Percentiles rank a stretch among this genome's conserved stretches.
Conservation (phyloP, 352 stramenopile genomes). For the Phytopythium vexans region DNA sequence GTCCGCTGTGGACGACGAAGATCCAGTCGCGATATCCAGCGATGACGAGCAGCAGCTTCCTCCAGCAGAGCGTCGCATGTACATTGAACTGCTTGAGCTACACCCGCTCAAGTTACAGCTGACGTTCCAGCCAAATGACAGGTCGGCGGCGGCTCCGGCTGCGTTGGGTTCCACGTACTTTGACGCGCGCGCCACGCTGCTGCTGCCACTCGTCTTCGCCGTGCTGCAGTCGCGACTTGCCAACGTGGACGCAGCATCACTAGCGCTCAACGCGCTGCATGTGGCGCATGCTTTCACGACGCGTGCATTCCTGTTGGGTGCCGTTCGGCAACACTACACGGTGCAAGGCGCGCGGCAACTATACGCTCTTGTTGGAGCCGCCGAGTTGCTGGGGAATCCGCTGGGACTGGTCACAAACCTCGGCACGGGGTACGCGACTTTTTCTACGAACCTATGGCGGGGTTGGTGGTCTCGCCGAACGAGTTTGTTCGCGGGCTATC, state of each 20-base stretch:
- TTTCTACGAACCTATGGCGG: conserved; percentile 89
- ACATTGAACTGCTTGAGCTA: conserved; percentile 82
- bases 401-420: conserved; percentile 87
- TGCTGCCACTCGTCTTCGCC: conserved; percentile 56
- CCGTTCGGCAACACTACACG: conserved; percentile 80
- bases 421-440: conserved; percentile 86
- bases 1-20: not conserved
- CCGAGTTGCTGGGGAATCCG: conserved; percentile 89
- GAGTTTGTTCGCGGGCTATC: conserved; percentile 88
- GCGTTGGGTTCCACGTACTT: conserved; percentile 17
- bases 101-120: conserved; percentile 79
- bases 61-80: conserved; percentile 63
- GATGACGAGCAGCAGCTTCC: conserved; percentile 5
- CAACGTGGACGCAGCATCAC: conserved; percentile 74
- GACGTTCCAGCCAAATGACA: conserved; percentile 68
- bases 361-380: conserved; percentile 67
- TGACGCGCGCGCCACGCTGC: conserved; percentile 34
- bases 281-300: conserved; percentile 81
- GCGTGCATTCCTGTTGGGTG: conserved; percentile 60
- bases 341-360: conserved; percentile 77
- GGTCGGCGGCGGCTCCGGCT: too few species aligned
- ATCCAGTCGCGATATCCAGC: not conserved
- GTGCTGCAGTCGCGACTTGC: conserved; percentile 62
- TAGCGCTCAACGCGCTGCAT: conserved; percentile 83
- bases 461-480: conserved; percentile 81